Evolutionary conservation across 2,329 filamentous ascomycete genomes (phyloP).

Genomic region (Rhynchosporium agropyri): DNA sequence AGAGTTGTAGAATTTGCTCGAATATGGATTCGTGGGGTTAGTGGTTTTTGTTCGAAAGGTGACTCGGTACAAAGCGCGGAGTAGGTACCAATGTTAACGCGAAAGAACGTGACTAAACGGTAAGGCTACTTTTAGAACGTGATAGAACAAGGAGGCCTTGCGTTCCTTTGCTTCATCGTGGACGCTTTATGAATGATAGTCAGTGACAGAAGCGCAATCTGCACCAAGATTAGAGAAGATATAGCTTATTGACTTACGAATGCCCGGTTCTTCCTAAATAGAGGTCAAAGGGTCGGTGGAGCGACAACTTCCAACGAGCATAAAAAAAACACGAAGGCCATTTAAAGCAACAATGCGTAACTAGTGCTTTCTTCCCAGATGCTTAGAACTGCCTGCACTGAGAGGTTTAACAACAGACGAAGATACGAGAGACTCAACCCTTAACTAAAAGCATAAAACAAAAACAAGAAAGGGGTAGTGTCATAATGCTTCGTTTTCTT

Average conservation of each 20-base stretch:
- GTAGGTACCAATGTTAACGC: neutral
- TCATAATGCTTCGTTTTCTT: conserved; percentile 6
- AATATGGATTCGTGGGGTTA: neutral
- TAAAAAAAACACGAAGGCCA: conserved; percentile 3
- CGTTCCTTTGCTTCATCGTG: neutral
- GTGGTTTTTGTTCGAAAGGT: neutral
- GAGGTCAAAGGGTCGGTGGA: neutral
- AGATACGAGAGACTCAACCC: neutral
- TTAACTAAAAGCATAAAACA: neutral
- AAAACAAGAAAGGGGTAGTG: neutral
- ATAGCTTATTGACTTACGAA: neutral
- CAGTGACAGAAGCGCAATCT: neutral
- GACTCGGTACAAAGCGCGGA: neutral
- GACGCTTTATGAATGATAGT: neutral
- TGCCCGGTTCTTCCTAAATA: too few relatives aligned
- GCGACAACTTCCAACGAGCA: neutral
- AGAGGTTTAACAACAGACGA: neutral
- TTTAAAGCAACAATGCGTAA: neutral
- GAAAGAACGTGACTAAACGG: neutral
- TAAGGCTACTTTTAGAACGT: neutral
- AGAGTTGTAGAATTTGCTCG: neutral
- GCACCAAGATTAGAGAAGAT: neutral
- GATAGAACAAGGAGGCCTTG: neutral
- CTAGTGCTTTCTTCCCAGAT: neutral
- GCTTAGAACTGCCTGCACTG: neutral